Conservation (phyloP, 306 rosid genomes). For the Alnus rubra region DNA sequence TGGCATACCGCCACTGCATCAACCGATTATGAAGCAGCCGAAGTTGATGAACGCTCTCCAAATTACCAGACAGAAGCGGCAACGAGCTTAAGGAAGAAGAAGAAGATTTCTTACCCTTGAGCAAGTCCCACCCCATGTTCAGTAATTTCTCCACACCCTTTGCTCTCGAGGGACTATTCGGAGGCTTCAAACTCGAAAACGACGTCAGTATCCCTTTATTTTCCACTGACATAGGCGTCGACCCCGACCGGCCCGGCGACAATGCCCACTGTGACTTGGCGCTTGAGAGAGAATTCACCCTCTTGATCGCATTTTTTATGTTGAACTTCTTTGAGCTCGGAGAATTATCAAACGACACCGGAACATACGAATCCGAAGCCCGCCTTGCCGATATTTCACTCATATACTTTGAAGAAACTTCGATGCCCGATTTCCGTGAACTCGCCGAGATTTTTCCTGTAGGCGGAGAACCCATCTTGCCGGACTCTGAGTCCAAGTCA, state of each 20-base stretch:
- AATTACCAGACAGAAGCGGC: slow-evolving; percentile 17
- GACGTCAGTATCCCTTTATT: slow-evolving; percentile 42
- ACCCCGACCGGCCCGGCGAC: slow-evolving; percentile 67
- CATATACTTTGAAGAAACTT: slow-evolving; percentile 53
- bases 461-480: slow-evolving; percentile 31
- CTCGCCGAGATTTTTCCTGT: slow-evolving; percentile 7
- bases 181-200: slow-evolving; percentile 64
- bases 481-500: slow-evolving; percentile 43
- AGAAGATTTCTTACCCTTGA: slow-evolving; percentile 57
- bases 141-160: slow-evolving; percentile 70
- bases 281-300: slow-evolving; percentile 51
- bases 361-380: slow-evolving; percentile 49
- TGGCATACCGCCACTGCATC: slow-evolving; percentile 68
- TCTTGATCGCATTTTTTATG: slow-evolving; percentile 39
- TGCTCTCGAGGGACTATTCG: slow-evolving; percentile 35
- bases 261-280: slow-evolving; percentile 78
- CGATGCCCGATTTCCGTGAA: slow-evolving; percentile 41
- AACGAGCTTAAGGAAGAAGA: background rate
- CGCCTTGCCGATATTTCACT: slow-evolving; percentile 33
- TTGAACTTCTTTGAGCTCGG: slow-evolving; percentile 27
- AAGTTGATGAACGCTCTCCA: slow-evolving; percentile 48
- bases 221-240: slow-evolving; percentile 51
- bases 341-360: slow-evolving; percentile 40
- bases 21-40: slow-evolving; percentile 60
- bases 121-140: slow-evolving; percentile 59